Evolutionary conservation across 176 grass and related monocot species (phyloP).

Genomic region (Oryza officinalis): DNA sequence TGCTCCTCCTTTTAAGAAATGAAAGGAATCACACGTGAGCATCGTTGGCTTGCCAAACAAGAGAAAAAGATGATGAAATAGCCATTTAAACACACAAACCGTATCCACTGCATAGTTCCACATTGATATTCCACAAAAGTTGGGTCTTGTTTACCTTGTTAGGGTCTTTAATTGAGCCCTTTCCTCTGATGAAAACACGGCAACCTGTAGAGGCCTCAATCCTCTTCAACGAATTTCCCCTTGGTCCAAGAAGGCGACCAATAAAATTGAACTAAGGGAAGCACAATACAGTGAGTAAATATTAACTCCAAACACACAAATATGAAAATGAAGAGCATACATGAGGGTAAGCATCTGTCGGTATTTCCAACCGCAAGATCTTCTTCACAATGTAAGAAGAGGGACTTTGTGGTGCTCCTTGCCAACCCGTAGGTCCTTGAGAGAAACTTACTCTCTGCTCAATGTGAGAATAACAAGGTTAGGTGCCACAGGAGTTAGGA

Average conservation of each 20-base stretch:
- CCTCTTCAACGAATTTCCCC: slow-evolving; percentile 95
- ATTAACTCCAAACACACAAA: slow-evolving; percentile 29
- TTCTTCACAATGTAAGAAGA: slow-evolving; percentile 85
- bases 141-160: slow-evolving; percentile 59
- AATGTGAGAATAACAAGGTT: slow-evolving; percentile 29
- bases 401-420: slow-evolving; percentile 72
- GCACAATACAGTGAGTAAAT: slow-evolving; percentile 29
- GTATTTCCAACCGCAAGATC: slow-evolving; percentile 89
- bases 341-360: slow-evolving; percentile 77
- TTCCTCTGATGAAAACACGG: slow-evolving; percentile 98
- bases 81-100: not conserved
- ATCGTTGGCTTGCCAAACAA: not conserved
- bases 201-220: slow-evolving; percentile 93
- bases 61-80: not conserved
- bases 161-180: slow-evolving; percentile 96
- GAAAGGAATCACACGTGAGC: slow-evolving; percentile 36
- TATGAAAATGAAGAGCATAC: slow-evolving; percentile 41
- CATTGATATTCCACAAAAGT: slow-evolving; percentile 1
- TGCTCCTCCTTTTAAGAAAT: slow-evolving; percentile 86
- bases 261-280: slow-evolving; percentile 94
- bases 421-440: slow-evolving; percentile 73
- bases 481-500: not conserved
- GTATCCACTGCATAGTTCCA: slow-evolving; percentile 20
- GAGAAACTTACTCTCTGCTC: slow-evolving; percentile 67
- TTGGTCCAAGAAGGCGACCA: slow-evolving; percentile 94